These are phyloP conservation scores for Beauveria caledonica DNA, from an alignment of 2,329 filamentous ascomycete species.

Conservation along the genomic window DNA sequence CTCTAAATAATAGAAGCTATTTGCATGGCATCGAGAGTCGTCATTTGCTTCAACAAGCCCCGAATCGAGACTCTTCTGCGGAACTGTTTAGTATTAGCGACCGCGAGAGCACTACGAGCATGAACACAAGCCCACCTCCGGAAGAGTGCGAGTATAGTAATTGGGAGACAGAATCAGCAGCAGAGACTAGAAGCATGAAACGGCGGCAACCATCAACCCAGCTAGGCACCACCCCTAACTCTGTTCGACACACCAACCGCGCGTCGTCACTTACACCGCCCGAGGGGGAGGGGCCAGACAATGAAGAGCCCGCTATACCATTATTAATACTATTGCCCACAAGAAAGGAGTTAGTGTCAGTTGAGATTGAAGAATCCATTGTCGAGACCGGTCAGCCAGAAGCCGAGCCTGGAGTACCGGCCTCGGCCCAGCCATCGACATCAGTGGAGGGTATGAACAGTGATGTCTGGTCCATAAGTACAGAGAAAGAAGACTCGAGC, in stretches of 20 bases:
- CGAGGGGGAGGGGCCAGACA: background rate
- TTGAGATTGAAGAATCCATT: background rate
- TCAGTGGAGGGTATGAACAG: background rate
- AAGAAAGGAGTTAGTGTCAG: background rate
- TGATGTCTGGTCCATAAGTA: background rate
- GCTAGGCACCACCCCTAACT: background rate
- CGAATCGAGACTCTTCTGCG: background rate
- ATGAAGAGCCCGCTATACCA: background rate
- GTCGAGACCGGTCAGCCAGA: background rate
- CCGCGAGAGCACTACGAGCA: background rate
- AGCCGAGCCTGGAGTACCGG: background rate
- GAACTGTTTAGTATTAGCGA: background rate
- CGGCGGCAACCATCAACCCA: background rate
- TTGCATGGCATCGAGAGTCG: no score
- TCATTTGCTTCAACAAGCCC: no score
- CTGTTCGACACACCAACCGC: background rate
- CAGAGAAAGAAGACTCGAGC: background rate
- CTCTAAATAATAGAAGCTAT: no score
- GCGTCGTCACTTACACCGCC: background rate
- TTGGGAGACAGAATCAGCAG: background rate
- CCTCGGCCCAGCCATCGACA: background rate
- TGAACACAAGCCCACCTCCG: background rate
- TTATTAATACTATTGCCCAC: no score
- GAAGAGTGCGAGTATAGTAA: background rate
- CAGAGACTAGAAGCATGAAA: background rate